Conservation (phyloP, 192 early-diverging fungal species). For the Gaertneriomyces semiglobifer region DNA sequence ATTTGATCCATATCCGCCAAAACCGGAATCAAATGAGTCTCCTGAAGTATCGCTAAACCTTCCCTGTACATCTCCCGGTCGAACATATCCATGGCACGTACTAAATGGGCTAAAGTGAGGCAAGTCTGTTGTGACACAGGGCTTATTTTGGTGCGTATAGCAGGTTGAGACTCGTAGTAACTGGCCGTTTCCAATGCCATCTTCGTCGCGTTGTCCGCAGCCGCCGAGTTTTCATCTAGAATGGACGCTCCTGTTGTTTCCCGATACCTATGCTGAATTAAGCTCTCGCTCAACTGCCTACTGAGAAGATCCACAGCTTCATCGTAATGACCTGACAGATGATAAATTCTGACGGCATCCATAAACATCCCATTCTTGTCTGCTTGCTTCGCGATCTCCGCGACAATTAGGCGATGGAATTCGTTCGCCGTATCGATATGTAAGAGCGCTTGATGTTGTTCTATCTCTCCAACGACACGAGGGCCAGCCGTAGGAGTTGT, state of each 20-base stretch:
- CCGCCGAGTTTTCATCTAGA: slow-evolving; percentile 11
- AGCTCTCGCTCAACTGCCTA: slow-evolving; percentile 11
- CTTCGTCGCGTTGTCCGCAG: slow-evolving; percentile 37
- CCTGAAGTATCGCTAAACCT: slow-evolving; percentile 60
- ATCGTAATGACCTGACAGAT: slow-evolving; percentile 72
- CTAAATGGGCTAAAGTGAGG: slow-evolving; percentile 50
- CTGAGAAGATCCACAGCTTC: slow-evolving; percentile 66
- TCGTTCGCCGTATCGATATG: slow-evolving; percentile 56
- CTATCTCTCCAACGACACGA: slow-evolving; percentile 47
- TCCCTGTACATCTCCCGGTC: slow-evolving; percentile 44
- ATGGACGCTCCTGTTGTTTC: neutral
- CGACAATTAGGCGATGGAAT: slow-evolving; percentile 63
- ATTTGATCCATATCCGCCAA: slow-evolving; percentile 55
- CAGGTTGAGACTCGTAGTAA: slow-evolving; percentile 25
- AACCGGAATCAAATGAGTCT: slow-evolving; percentile 63
- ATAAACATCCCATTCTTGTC: slow-evolving; percentile 64
- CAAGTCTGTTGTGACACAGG: slow-evolving; percentile 37
- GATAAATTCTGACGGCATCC: slow-evolving; percentile 73
- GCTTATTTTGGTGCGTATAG: slow-evolving; percentile 7
- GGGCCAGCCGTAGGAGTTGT: slow-evolving; percentile 27
- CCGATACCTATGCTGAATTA: slow-evolving; percentile 22
- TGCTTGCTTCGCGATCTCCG: slow-evolving; percentile 66
- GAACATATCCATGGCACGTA: slow-evolving; percentile 54
- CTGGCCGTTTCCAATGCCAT: slow-evolving; percentile 16
- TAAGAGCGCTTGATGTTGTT: slow-evolving; percentile 64